phyloP scores from a whole-genome alignment of 2,329 filamentous ascomycete species.

The Fusarium cyanostomum region DNA sequence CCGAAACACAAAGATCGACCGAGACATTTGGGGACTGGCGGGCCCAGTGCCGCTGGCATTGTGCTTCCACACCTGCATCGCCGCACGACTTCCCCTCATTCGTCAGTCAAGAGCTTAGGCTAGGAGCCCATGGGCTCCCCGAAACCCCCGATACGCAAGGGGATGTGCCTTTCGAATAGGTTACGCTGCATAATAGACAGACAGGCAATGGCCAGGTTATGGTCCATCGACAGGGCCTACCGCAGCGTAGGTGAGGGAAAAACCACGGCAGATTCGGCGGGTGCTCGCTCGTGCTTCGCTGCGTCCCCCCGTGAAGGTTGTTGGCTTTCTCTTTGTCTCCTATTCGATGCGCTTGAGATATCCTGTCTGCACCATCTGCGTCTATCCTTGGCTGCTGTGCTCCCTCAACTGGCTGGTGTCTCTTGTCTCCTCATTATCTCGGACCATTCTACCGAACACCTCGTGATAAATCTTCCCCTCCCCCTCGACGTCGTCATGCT shows the following conservation, averaged over 20 bases:
- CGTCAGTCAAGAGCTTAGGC: constrained; percentile 14
- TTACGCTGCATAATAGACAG: constrained; percentile 15
- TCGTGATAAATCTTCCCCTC: not conserved
- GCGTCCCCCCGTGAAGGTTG: not conserved
- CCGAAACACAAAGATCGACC: constrained; percentile 11
- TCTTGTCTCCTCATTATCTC: constrained; percentile 17
- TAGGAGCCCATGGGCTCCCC: constrained; percentile 9
- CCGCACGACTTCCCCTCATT: constrained; percentile 21
- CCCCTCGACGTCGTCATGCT: not conserved
- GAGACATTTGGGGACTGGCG: constrained; percentile 17
- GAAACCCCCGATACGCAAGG: constrained; percentile 25
- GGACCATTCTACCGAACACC: not conserved
- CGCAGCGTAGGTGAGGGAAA: constrained; percentile 3
- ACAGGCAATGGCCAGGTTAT: constrained; percentile 3
- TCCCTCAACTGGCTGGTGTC: constrained; percentile 4
- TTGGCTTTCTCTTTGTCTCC: constrained; percentile 1
- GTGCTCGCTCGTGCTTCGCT: constrained; percentile 3
- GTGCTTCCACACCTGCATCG: constrained; percentile 33
- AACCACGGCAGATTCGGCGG: constrained; percentile 8
- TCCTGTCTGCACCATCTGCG: constrained; percentile 1
- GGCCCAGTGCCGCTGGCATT: constrained; percentile 3
- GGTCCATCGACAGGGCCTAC: not conserved
- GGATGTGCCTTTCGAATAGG: constrained; percentile 18
- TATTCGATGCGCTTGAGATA: constrained; percentile 5
- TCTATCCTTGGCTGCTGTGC: constrained; percentile 14